Conservation (phyloP, 192 early-diverging fungal genomes). For the Ramicandelaber brevisporus region DNA sequence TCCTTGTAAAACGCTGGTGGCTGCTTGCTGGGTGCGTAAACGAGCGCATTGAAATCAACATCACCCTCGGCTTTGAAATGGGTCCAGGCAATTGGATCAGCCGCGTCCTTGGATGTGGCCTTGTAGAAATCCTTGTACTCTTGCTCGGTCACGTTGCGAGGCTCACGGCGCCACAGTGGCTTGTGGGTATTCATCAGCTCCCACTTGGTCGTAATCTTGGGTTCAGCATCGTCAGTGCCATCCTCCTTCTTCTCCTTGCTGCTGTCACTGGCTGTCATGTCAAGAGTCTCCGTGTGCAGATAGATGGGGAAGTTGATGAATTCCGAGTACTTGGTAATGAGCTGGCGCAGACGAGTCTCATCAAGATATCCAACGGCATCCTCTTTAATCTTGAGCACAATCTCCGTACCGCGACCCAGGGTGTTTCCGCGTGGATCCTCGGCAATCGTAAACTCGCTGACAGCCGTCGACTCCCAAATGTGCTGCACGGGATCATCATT, state of each 20-base stretch:
- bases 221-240: slow-evolving; percentile 6
- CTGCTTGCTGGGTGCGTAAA: slow-evolving; percentile 54
- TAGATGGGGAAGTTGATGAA: slow-evolving; percentile 98
- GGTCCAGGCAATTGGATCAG: slow-evolving; percentile 49
- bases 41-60: slow-evolving; percentile 64
- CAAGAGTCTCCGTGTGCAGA: slow-evolving; percentile 37
- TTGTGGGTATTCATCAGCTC: slow-evolving; percentile 71
- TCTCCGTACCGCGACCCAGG: slow-evolving; percentile 82
- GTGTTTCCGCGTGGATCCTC: slow-evolving; percentile 78
- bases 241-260: slow-evolving; percentile 4
- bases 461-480: slow-evolving; percentile 87
- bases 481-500: slow-evolving; percentile 61
- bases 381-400: slow-evolving; percentile 72
- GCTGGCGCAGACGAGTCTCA: slow-evolving; percentile 25
- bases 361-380: slow-evolving; percentile 66
- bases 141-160: slow-evolving; percentile 40
- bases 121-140: slow-evolving; percentile 87
- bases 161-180: slow-evolving; percentile 79
- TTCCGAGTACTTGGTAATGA: slow-evolving; percentile 77
- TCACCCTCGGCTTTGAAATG: slow-evolving; percentile 93
- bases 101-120: slow-evolving; percentile 38
- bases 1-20: slow-evolving; percentile 19
- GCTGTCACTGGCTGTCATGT: slow-evolving; percentile 19
- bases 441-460: slow-evolving; percentile 68
- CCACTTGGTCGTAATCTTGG: slow-evolving; percentile 38